phyloP scores from a whole-genome alignment of 176 grass and related monocot genomes.

The Calamus simplicifolius region DNA sequence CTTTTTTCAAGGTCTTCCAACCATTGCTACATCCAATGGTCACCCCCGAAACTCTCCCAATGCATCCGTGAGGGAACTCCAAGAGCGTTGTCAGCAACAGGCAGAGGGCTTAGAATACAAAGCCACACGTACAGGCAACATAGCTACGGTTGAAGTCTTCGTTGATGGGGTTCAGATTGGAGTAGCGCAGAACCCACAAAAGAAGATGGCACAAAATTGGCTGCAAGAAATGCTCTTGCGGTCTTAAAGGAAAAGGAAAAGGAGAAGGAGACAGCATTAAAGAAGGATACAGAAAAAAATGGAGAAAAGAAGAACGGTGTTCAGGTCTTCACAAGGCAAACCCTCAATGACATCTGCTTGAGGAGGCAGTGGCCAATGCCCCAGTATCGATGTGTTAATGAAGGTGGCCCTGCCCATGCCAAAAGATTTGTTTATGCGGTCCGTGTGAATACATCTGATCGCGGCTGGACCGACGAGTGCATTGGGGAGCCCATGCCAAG shows the following conservation, averaged over 20 bases:
- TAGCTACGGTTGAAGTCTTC: constrained; percentile 90
- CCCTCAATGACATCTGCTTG: constrained; percentile 85
- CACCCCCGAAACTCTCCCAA: constrained; percentile 84
- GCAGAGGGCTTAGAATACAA: constrained; percentile 94
- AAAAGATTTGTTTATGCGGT: constrained; percentile 88
- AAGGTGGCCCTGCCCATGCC: constrained; percentile 90
- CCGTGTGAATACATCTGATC: constrained; percentile 71
- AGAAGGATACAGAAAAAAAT: constrained; percentile 53
- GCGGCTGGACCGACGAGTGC: constrained; percentile 91
- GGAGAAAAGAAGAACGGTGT: constrained; percentile 57
- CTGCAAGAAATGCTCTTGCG: constrained; percentile 75
- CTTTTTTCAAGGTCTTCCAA: constrained; percentile 56
- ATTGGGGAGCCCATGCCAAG: constrained; percentile 92
- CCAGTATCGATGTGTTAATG: constrained; percentile 75
- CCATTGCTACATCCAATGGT: constrained; percentile 79
- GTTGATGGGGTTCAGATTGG: constrained; percentile 89
- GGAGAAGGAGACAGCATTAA: constrained; percentile 28
- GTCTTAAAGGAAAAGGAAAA: constrained; percentile 85
- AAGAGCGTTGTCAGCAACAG: constrained; percentile 98
- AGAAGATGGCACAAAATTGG: constrained; percentile 99
- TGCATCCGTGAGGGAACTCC: constrained; percentile 99
- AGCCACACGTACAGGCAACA: constrained; percentile 57
- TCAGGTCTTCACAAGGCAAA: constrained; percentile 87
- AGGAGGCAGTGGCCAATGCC: constrained; percentile 99
- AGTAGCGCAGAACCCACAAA: constrained; percentile 88